phyloP scores from a whole-genome alignment of 2,329 filamentous ascomycete genomes.

The Dichotomopilus funicola region DNA sequence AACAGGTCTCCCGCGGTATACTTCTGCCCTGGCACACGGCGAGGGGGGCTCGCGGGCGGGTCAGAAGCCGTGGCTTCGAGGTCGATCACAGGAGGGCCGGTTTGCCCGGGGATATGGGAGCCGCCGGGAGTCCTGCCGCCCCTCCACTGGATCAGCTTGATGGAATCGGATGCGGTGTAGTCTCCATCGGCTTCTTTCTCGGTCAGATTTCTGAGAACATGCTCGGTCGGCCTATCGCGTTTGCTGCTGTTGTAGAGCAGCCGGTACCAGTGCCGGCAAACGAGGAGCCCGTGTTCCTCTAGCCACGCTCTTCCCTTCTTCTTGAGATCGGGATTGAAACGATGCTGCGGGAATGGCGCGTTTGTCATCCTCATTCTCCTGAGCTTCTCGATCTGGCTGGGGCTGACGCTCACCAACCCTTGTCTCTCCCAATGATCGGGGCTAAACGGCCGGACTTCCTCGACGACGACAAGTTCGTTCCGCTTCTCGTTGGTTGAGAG shows the following conservation, averaged over 20 bases:
- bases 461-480: conserved; percentile 40
- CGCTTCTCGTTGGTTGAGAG: conserved; percentile 30
- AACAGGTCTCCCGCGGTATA: conserved; percentile 69
- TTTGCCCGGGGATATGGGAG: conserved; percentile 29
- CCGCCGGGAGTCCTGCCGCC: conserved; percentile 36
- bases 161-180: conserved; percentile 27
- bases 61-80: conserved; percentile 18
- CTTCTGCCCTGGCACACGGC: conserved; percentile 31
- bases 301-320: conserved; percentile 20
- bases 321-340: conserved; percentile 24
- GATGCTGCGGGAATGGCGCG: conserved; percentile 36
- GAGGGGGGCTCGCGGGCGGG: neutral
- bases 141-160: conserved; percentile 33
- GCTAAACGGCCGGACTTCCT: conserved; percentile 36
- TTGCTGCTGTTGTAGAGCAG: conserved; percentile 28
- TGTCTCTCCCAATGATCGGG: conserved; percentile 29
- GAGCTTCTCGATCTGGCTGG: conserved; percentile 33
- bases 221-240: conserved; percentile 28
- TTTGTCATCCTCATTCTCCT: conserved; percentile 51
- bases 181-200: conserved; percentile 22
- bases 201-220: conserved; percentile 28
- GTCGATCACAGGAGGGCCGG: conserved; percentile 19
- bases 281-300: conserved; percentile 33
- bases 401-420: conserved; percentile 36
- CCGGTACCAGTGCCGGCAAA: conserved; percentile 46